These are phyloP conservation scores for Sonneratia caseolaris DNA, from an alignment of 345 rosid species.

Conservation along the genomic window DNA sequence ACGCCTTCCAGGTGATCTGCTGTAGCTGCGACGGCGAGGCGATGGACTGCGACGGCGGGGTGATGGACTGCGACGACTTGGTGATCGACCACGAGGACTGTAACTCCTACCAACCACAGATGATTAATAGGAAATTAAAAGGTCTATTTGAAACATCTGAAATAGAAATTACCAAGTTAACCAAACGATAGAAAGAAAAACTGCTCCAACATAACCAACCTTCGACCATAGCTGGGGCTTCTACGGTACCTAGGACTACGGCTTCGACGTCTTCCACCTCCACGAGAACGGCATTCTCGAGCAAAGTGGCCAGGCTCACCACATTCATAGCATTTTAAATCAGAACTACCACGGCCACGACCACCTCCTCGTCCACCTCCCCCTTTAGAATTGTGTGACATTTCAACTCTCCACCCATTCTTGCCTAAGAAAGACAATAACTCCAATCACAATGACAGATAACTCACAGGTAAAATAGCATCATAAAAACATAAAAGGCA, in stretches of 20 bases:
- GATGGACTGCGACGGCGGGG: slow-evolving; percentile 15
- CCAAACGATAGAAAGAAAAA: neutral
- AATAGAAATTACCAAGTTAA: neutral
- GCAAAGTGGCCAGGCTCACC: slow-evolving; percentile 21
- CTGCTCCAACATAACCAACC: slow-evolving; percentile 6
- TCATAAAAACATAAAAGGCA: neutral
- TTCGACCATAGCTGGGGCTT: slow-evolving; percentile 17
- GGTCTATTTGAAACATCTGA: neutral
- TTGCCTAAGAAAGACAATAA: slow-evolving; percentile 2
- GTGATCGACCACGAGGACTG: slow-evolving; percentile 85
- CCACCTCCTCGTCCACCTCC: slow-evolving; percentile 14
- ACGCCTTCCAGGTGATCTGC: slow-evolving; percentile 81
- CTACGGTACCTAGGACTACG: slow-evolving; percentile 14
- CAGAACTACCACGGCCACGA: slow-evolving; percentile 17
- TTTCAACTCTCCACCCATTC: slow-evolving; percentile 21
- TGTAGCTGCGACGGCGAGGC: slow-evolving; percentile 58
- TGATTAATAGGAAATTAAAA: neutral
- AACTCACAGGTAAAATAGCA: no score
- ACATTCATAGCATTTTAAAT: slow-evolving; percentile 18
- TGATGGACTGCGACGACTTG: slow-evolving; percentile 68
- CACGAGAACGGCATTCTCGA: slow-evolving; percentile 15
- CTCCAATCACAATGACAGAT: neutral
- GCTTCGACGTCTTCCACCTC: slow-evolving; percentile 1
- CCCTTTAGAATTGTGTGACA: slow-evolving; percentile 15
- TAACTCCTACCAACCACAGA: slow-evolving; percentile 42